Percentiles rank a stretch among this genome's conserved stretches.
Conservation (phyloP, 1,284 basidiomycete species). For the Golubevia pallescens region DNA sequence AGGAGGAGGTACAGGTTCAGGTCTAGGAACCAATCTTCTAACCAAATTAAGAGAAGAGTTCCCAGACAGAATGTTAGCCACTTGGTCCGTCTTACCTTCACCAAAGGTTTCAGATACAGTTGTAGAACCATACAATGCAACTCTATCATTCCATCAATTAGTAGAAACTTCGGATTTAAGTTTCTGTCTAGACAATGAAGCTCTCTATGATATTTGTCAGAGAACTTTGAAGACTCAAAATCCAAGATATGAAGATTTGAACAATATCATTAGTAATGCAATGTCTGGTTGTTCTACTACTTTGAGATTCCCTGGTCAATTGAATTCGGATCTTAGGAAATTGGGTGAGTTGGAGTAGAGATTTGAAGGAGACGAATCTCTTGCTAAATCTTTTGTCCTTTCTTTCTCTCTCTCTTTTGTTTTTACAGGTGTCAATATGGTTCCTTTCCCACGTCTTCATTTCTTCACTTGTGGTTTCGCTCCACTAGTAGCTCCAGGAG, state of each 20-base stretch:
- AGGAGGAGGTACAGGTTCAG: slow-evolving; percentile 65
- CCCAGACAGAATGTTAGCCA: slow-evolving; percentile 43
- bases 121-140: slow-evolving; percentile 65
- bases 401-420: not conserved
- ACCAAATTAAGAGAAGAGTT: slow-evolving; percentile 64
- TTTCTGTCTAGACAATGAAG: slow-evolving; percentile 39
- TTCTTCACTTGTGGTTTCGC: slow-evolving; percentile 65
- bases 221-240: slow-evolving; percentile 15
- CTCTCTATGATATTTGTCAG: slow-evolving; percentile 20
- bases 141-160: slow-evolving; percentile 64
- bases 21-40: slow-evolving; percentile 62
- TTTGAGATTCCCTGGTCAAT: slow-evolving; percentile 4
- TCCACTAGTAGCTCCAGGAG: slow-evolving; percentile 60
- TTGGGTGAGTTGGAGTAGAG: slow-evolving; percentile 4
- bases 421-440: slow-evolving; percentile 18
- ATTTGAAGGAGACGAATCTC: not conserved
- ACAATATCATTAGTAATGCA: slow-evolving; percentile 14
- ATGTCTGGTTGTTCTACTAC: slow-evolving; percentile 19
- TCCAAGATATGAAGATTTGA: slow-evolving; percentile 15
- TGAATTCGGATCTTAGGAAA: slow-evolving; percentile 12
- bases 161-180: slow-evolving; percentile 46
- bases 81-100: slow-evolving; percentile 18
- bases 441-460: slow-evolving; percentile 65
- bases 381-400: not conserved
- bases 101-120: slow-evolving; percentile 63